Base-by-base conservation (phyloP, 208 protist species). In the Trypanosoma melophagium region DNA sequence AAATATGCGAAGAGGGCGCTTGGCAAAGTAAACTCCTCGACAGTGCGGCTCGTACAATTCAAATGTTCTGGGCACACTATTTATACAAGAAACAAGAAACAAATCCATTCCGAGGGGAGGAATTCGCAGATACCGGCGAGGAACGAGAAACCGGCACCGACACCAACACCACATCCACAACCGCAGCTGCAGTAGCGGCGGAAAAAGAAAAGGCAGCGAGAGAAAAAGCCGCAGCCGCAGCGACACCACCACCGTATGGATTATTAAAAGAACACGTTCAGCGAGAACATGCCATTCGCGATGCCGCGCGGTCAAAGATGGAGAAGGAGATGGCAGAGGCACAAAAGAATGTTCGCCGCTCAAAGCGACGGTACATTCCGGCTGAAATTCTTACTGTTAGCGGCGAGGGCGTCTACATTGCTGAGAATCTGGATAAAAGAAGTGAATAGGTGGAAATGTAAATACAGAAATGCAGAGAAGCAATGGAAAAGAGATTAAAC, bases 51-150 rank as follows among this genome's bases (percentile, higher is more conserved):
- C 62, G 31, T 16, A 92, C 84, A 7, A 95, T 95, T 44, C 86
- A 95, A 69, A 69, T 73, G 54, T 82, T 72, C 70, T 95, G 81
- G 80, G 76, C 82, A 53, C 86, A 76, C 74, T 90, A 90, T 73
- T 69, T 69, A 25, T 55, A 52, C 57, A 13, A 16, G 10, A 45
- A 51, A 25, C 10, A 14, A n/a, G 0, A 40, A n/a, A 14, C 0
- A 0, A 22, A 65, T 25, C 60, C 61, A 5, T 74, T 74, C n/a
- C 2, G 0, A 16, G 53, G 42, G 5, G 35, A n/a, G 9, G 58
- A 61, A 16, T 5, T 5, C 28, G 5, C 28, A 35, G 28, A 35
- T 5, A 35, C 28, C 28, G 5, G 28, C 28, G 28, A 35, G 28
- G 28, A 10, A 47, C 4, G 10, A 14, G 42, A 47, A 14, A 47